Evolutionary conservation across 2,329 filamentous ascomycete species (phyloP), one percentile per base, ranked within the genome.

Genomic region (Mycogone perniciosa): DNA sequence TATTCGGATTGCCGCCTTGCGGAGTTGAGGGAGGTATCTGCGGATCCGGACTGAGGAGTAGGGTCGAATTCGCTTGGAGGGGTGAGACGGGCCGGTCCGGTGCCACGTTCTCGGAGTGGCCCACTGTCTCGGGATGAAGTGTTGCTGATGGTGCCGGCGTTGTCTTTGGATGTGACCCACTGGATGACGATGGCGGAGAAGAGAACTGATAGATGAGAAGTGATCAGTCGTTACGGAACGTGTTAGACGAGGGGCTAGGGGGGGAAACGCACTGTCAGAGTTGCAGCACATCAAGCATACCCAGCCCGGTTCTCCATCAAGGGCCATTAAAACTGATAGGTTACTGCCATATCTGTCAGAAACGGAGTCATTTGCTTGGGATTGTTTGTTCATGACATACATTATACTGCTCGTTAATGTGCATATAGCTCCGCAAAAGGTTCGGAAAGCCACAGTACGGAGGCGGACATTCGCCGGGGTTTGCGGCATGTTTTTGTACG

Each of bases 261-360:
- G 10, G 30, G 13, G 52, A 31, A 29, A 66, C 73, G 59, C 64
- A 81, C 80, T 76, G 60, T 85, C 82, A 54, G 74, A 72, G 59
- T 84, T 85, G 60, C 82, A 86, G 59, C 79, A 81, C 69, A 83
- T 80, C 4, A 85, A 71, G 56, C 81, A 85, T 3, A 85, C 73
- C 81, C 81, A 85, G 3, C 77, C 81, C 2, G 77, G 80, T 60
- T 85, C 81, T 9, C 81, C 81, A 27, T 79, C 65, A 2, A 85
- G 71, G 1, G 71, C 72, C 70, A 82, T 76, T 1, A 85, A 65
- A 0, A 84, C 72, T 3, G 76, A 74, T 3, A 85, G 64, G 59
- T 85, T 85, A 4, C 79, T 81, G 48, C 1, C 11, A 8, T 38
- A 31, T 56, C 46, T 60, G 59, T 11, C 4, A 38, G 50, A 31